phyloP scores from a whole-genome alignment of 2,329 filamentous ascomycete genomes.

The Penicillium sp. region DNA sequence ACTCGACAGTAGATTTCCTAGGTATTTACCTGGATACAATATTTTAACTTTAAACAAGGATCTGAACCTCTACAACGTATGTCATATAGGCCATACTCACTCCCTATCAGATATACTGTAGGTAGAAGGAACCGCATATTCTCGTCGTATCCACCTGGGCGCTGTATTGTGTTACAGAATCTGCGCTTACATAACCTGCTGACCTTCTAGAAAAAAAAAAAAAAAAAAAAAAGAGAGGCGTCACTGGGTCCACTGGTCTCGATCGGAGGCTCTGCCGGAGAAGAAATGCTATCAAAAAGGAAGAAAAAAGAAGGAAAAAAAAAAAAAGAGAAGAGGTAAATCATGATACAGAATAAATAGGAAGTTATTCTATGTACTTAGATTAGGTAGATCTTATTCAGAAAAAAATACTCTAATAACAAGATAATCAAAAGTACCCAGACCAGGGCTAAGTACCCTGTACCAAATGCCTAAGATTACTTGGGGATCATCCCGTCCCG shows the following conservation, averaged over 20 bases:
- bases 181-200: constrained; percentile 18
- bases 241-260: constrained; percentile 19
- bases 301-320: neutral
- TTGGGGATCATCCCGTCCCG: constrained; percentile 26
- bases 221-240: constrained; percentile 14
- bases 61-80: neutral
- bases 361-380: neutral
- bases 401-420: neutral
- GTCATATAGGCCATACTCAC: no score
- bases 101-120: no score
- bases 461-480: constrained; percentile 3
- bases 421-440: no score
- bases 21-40: no score
- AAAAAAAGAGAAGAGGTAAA: neutral
- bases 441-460: neutral
- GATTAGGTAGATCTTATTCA: neutral
- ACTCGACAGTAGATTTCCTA: no score
- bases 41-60: no score
- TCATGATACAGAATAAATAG: neutral
- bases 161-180: constrained; percentile 5
- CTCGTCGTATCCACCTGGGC: neutral
- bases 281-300: neutral
- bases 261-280: constrained; percentile 20
- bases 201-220: constrained; percentile 26
- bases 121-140: no score